Evolutionary conservation across 768 basidiomycete genomes (phyloP).

Genomic region (Termitomyces sp.): DNA sequence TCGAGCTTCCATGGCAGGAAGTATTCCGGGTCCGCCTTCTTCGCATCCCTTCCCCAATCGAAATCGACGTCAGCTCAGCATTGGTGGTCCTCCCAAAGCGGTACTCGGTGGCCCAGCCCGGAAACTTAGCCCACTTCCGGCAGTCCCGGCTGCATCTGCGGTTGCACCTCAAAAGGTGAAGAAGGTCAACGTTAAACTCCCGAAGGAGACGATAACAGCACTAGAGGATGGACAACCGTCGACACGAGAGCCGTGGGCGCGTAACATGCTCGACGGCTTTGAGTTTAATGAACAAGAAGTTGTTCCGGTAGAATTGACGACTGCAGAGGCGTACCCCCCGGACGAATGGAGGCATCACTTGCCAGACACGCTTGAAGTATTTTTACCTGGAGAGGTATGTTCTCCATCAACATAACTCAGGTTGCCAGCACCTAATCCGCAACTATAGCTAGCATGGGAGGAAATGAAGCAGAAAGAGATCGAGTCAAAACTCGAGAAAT

Average conservation of each 20-base stretch:
- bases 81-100: constrained; percentile 88
- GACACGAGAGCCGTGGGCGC: constrained; percentile 55
- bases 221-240: constrained; percentile 39
- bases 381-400: constrained; percentile 75
- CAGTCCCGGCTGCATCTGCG: constrained; percentile 22
- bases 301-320: constrained; percentile 28
- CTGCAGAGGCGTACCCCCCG: constrained; percentile 59
- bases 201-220: constrained; percentile 55
- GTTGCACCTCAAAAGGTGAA: constrained; percentile 48
- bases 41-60: constrained; percentile 53
- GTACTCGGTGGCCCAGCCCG: constrained; percentile 75
- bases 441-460: constrained; percentile 67
- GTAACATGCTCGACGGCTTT: constrained; percentile 42
- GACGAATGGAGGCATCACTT: constrained; percentile 54
- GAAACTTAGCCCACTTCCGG: constrained; percentile 66
- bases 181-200: constrained; percentile 69
- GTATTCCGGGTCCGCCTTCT: constrained; percentile 27
- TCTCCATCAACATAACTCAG: not conserved
- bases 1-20: constrained; percentile 40
- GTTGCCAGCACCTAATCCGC: constrained; percentile 8
- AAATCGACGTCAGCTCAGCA: constrained; percentile 66
- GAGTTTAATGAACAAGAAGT: constrained; percentile 18
- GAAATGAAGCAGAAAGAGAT: constrained; percentile 64
- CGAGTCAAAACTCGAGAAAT: constrained; percentile 75
- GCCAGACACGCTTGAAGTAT: constrained; percentile 74